A percentile compares a stretch with the other conserved stretches of the same genome.
These are phyloP conservation scores for Pseudogymnoascus destructans DNA, from an alignment of 2,329 filamentous ascomycete genomes.

Conservation along the genomic window DNA sequence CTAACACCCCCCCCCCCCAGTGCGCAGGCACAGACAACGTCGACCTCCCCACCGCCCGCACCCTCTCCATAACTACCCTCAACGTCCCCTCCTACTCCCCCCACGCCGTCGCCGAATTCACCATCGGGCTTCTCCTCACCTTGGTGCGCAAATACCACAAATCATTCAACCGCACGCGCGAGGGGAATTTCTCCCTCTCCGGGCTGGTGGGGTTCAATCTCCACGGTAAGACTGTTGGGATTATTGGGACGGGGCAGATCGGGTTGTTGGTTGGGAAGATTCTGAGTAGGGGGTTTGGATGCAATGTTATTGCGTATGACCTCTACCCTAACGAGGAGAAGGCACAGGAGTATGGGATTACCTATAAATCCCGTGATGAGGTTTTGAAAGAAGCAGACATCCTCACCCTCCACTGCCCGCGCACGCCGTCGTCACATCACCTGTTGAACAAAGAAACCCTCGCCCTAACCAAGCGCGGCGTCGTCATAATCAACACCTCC, in stretches of 20 bases:
- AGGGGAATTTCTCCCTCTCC: constrained; percentile 54
- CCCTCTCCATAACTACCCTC: constrained; percentile 45
- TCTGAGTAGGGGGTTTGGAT: constrained; percentile 48
- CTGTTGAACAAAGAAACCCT: constrained; percentile 42
- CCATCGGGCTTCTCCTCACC: constrained; percentile 53
- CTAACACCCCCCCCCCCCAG: constrained; percentile 35
- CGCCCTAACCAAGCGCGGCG: background rate
- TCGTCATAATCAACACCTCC: constrained; percentile 45
- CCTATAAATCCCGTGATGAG: background rate
- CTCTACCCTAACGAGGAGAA: background rate
- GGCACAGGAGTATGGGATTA: background rate
- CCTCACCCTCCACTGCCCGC: constrained; percentile 26
- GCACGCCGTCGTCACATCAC: constrained; percentile 35
- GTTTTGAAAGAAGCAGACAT: background rate
- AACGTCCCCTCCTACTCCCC: constrained; percentile 57
- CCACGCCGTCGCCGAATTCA: constrained; percentile 57
- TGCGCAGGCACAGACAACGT: constrained; percentile 60
- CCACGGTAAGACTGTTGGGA: constrained; percentile 50
- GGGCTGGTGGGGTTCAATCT: constrained; percentile 50
- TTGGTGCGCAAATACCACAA: constrained; percentile 55
- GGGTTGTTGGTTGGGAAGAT: constrained; percentile 49
- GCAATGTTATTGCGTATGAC: constrained; percentile 47
- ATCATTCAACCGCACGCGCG: constrained; percentile 53
- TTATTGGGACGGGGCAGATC: constrained; percentile 53
- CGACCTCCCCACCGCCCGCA: constrained; percentile 42